Conservation (phyloP, 371 early-diverging fungal genomes). For the Rhizopus arrhizus region DNA sequence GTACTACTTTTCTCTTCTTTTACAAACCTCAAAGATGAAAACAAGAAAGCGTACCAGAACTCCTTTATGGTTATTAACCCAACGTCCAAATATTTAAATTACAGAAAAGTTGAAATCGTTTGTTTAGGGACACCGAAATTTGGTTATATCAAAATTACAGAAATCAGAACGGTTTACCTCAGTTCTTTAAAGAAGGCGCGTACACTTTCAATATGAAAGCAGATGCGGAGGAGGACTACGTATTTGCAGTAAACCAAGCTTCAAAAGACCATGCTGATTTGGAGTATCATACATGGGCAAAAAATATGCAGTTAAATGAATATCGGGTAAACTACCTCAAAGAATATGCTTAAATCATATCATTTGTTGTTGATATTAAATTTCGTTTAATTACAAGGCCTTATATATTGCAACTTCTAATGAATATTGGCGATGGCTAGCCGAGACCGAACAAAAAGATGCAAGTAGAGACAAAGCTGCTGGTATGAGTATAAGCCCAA, state of each 20-base stretch:
- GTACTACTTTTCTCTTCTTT: constrained; percentile 11
- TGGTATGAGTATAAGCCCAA: constrained; percentile 4
- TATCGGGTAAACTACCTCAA: constrained; percentile 15
- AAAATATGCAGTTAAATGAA: constrained; percentile 19
- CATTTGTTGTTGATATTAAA: constrained; percentile 11
- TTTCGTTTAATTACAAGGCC: constrained; percentile 14
- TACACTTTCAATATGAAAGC: constrained; percentile 18
- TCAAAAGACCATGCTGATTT: constrained; percentile 17
- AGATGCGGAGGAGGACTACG: constrained; percentile 19
- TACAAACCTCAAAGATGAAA: constrained; percentile 17
- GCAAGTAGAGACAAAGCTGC: constrained; percentile 18
- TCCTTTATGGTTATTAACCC: constrained; percentile 10
- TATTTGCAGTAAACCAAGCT: constrained; percentile 20
- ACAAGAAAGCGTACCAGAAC: constrained; percentile 3
- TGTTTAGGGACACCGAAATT: constrained; percentile 18
- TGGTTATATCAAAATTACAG: constrained; percentile 17
- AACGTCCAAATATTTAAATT: constrained; percentile 14
- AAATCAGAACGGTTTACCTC: constrained; percentile 18
- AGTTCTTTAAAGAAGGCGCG: constrained; percentile 18
- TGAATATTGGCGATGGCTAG: constrained; percentile 19
- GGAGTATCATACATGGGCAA: constrained; percentile 19
- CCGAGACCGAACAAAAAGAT: constrained; percentile 11
- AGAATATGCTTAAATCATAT: constrained; percentile 9
- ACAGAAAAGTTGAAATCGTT: constrained; percentile 22
- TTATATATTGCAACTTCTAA: constrained; percentile 11